These are phyloP conservation scores for Phaeosphaeriaceae sp. DNA, from an alignment of 2,329 filamentous ascomycete genomes.

Conservation along the genomic window DNA sequence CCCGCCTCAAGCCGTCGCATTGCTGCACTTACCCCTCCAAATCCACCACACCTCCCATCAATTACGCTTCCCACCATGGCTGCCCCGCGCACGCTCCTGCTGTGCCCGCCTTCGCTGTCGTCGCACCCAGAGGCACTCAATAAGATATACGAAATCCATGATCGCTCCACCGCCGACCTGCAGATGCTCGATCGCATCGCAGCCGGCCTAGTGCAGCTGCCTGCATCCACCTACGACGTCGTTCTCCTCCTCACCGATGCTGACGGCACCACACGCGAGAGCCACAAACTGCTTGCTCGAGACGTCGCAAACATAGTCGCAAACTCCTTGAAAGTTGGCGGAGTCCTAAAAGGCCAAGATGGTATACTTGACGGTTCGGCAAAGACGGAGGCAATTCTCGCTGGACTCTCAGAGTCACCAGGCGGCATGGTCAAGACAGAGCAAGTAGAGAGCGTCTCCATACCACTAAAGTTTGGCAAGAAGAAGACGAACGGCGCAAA, in stretches of 20 bases:
- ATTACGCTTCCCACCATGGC: constrained; percentile 37
- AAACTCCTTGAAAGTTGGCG: constrained; percentile 73
- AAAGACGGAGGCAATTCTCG: constrained; percentile 81
- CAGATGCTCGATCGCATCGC: constrained; percentile 97
- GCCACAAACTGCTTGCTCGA: constrained; percentile 68
- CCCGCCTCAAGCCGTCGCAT: not conserved
- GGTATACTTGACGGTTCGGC: constrained; percentile 64
- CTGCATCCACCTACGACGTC: constrained; percentile 78
- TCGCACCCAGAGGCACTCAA: constrained; percentile 81
- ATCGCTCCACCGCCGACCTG: constrained; percentile 80
- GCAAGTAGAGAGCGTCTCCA: constrained; percentile 62
- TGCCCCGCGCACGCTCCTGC: constrained; percentile 72
- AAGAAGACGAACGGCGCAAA: constrained; percentile 59
- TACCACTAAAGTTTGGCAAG: constrained; percentile 69
- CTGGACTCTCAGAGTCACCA: constrained; percentile 71
- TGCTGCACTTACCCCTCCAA: not conserved
- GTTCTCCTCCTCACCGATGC: constrained; percentile 84
- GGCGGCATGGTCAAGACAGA: constrained; percentile 79
- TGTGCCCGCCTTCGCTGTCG: constrained; percentile 89
- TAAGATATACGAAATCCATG: constrained; percentile 72
- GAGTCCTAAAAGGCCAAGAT: constrained; percentile 72
- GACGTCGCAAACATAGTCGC: constrained; percentile 73
- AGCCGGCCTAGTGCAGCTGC: constrained; percentile 79
- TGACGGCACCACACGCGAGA: constrained; percentile 69
- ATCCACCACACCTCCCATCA: not conserved